Conservation (phyloP, 306 rosid genomes). For the Casuarina equisetifolia region DNA sequence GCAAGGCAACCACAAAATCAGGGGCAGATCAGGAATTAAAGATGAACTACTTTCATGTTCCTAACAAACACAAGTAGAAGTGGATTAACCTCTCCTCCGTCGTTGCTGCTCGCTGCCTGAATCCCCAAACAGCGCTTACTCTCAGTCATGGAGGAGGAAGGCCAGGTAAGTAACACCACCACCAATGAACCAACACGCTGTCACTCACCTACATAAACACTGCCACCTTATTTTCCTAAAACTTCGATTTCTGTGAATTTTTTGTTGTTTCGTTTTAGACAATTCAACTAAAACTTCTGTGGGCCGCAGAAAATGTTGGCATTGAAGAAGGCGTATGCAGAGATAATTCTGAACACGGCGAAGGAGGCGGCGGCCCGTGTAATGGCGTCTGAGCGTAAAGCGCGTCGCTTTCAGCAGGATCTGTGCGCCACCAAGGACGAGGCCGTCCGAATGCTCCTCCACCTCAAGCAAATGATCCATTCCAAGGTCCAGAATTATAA, state of each 20-base stretch:
- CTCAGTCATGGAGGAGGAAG: conserved; percentile 39
- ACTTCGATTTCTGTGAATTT: background rate
- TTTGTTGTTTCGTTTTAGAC: background rate
- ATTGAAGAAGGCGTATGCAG: conserved; percentile 78
- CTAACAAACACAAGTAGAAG: conserved; percentile 19
- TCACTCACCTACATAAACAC: conserved; percentile 7
- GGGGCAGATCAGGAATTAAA: conserved; percentile 33
- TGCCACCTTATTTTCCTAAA: background rate
- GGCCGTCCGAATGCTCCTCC: conserved; percentile 58
- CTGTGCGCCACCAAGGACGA: conserved; percentile 52
- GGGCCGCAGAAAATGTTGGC: conserved; percentile 60
- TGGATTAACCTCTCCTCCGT: conserved; percentile 15
- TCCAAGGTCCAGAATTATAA: conserved; percentile 45
- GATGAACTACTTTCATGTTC: conserved; percentile 16
- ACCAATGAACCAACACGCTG: too few species aligned
- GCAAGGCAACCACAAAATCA: background rate
- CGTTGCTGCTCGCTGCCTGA: background rate
- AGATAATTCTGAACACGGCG: conserved; percentile 68
- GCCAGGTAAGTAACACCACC: conserved; percentile 37
- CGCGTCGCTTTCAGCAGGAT: conserved; percentile 46
- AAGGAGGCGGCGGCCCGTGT: conserved; percentile 77
- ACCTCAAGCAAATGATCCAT: conserved; percentile 62
- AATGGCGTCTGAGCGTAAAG: conserved; percentile 61
- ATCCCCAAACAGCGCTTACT: background rate
- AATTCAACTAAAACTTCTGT: background rate